Conservation (phyloP, 2,329 filamentous ascomycete genomes). For the Colletotrichum sublineola region DNA sequence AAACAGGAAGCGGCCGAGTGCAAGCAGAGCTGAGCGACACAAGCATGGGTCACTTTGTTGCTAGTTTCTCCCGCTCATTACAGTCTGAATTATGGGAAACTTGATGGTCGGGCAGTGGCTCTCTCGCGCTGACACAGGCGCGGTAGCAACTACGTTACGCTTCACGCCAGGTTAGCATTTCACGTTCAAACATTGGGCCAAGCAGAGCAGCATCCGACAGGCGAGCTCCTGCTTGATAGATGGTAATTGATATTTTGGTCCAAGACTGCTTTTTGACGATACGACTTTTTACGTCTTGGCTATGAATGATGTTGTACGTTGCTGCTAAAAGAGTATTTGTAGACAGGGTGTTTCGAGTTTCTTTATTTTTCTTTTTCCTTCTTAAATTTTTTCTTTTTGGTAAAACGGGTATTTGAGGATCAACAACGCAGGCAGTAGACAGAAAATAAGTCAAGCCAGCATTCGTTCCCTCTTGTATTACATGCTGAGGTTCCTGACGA, state of each 20-base stretch:
- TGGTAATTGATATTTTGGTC: constrained; percentile 42
- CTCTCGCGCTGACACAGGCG: constrained; percentile 24
- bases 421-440: constrained; percentile 23
- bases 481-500: too few species aligned
- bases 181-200: constrained; percentile 16
- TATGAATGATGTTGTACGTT: constrained; percentile 39
- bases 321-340: constrained; percentile 34
- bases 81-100: constrained; percentile 22
- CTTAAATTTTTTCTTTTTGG: background rate
- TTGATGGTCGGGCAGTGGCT: constrained; percentile 15
- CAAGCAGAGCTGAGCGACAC: constrained; percentile 84
- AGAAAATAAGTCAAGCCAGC: constrained; percentile 26
- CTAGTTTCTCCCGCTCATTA: constrained; percentile 30
- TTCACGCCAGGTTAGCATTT: constrained; percentile 4
- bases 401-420: constrained; percentile 12
- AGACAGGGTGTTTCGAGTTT: constrained; percentile 30
- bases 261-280: constrained; percentile 18
- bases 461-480: background rate
- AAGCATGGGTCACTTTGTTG: constrained; percentile 52
- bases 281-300: constrained; percentile 33
- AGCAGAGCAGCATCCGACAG: constrained; percentile 28
- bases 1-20: constrained; percentile 96
- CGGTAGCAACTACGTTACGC: constrained; percentile 15
- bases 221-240: constrained; percentile 39
- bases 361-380: background rate